Evolutionary conservation across 1,284 basidiomycete genomes (phyloP).

Genomic region (Moesziomyces sp.): DNA sequence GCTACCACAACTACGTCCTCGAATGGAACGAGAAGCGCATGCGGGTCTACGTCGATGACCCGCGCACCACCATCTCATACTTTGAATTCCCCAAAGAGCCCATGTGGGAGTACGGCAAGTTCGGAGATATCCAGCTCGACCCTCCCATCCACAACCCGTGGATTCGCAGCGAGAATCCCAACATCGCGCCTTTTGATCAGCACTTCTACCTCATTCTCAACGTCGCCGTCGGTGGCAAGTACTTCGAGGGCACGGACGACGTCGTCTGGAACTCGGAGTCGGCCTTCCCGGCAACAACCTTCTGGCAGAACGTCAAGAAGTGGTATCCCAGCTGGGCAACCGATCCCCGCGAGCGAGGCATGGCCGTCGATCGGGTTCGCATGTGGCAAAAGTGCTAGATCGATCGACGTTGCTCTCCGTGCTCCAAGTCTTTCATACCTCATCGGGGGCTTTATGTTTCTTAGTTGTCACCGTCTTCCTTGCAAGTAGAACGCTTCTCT

Average conservation of each 20-base stretch:
- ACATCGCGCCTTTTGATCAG: conserved; percentile 83
- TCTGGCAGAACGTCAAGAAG: conserved; percentile 71
- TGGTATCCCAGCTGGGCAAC: conserved; percentile 47
- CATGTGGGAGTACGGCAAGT: conserved; percentile 82
- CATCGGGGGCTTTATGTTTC: background rate
- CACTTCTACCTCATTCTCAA: conserved; percentile 84
- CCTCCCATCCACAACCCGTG: conserved; percentile 73
- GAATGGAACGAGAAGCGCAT: conserved; percentile 84
- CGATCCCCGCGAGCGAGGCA: conserved; percentile 71
- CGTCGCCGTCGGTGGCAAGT: conserved; percentile 84
- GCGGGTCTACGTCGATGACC: conserved; percentile 75
- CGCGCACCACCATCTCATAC: conserved; percentile 76
- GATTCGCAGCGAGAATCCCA: conserved; percentile 67
- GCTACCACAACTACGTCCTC: conserved; percentile 80
- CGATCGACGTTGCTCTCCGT: background rate
- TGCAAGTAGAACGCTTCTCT: too few relatives aligned
- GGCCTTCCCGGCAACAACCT: conserved; percentile 76
- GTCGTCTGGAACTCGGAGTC: conserved; percentile 22
- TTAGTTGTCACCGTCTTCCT: background rate
- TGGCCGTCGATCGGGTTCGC: conserved; percentile 79
- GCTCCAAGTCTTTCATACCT: background rate
- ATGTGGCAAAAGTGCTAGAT: conserved; percentile 72
- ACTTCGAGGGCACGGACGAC: conserved; percentile 77
- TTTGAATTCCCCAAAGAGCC: conserved; percentile 73
- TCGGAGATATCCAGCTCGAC: conserved; percentile 77